Base-by-base conservation (phyloP, 257 asterid genomes). In the Ligustrum vulgare region DNA sequence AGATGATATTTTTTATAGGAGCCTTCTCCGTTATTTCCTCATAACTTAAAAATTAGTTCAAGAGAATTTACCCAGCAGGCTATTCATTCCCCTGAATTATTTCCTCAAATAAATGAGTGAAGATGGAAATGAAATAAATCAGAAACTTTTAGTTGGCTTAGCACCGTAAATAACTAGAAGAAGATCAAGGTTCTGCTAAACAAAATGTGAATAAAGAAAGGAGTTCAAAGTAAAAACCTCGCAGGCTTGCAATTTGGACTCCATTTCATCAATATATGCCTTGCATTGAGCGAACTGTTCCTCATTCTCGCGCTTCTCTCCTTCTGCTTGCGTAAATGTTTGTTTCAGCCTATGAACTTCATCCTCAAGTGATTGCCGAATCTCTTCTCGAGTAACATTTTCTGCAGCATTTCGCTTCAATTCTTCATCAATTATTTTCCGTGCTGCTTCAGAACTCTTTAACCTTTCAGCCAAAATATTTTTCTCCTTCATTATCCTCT, bases 251-350 rank as follows among this genome's bases (percentile, higher is more conserved):
- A 92, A 84, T 78, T 90, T 89, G 83, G 96, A 86, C 80, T 91
- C 94, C 93, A 91, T 86, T 34, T 96, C 97, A 75, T 91, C 97
- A 78, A 93, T 93, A 76, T 89, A 93, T 43, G 97, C 94, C 84
- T 95, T 97, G 69, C 93, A 95, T 62, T 96, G 90, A 77, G 98
- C 87, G 82, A 95, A 90, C 79, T 95, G 99, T 79, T 86, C 96
- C 84, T 93, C 99, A 84, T 93, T 93, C 84, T 93, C 99, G 65
- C 91, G 97, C 81, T 93, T 95, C 86, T 95, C 96, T 65, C 85
- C 91, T 83, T 93, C 96, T n/a, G 96, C 90, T 85, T 93, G 90
- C 73, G 89, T 97, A 33, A 95, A 91, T 45, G 97, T 91, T 79
- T 84, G 91, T 31, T 90, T 89, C 85, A 95, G 83, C 73, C 96